Percentiles rank a stretch among this genome's conserved stretches.
Evolutionary conservation across 2,329 filamentous ascomycete genomes (phyloP).

Genomic region (Mycogone perniciosa): DNA sequence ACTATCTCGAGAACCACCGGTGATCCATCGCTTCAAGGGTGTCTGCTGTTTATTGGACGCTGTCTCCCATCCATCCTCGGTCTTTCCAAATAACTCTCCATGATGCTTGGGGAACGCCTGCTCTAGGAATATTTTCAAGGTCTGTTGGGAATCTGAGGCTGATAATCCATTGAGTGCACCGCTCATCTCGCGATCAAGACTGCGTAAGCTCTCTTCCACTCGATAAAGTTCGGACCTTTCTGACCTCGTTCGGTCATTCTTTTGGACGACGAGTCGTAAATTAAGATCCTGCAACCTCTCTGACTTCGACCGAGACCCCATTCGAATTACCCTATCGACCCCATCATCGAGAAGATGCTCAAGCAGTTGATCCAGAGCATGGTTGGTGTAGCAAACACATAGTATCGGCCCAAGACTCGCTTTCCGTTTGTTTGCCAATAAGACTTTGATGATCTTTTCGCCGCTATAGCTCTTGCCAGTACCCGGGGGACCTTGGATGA

Average conservation of each 20-base stretch:
- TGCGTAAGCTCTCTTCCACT: not conserved
- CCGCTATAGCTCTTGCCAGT: conserved; percentile 63
- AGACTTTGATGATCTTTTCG: conserved; percentile 49
- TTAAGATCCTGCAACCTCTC: conserved; percentile 44
- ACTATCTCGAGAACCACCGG: not conserved
- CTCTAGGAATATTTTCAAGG: not conserved
- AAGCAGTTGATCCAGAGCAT: conserved; percentile 26
- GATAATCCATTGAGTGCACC: not conserved
- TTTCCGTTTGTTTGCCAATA: conserved; percentile 38
- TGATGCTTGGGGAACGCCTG: not conserved
- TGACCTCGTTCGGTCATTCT: conserved; percentile 30
- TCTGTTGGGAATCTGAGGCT: not conserved
- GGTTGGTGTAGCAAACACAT: conserved; percentile 45
- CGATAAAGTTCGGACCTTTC: conserved; percentile 21
- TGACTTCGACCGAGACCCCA: conserved; percentile 54
- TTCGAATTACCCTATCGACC: conserved; percentile 49
- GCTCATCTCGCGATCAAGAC: not conserved
- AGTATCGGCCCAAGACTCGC: conserved; percentile 44
- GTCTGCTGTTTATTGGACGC: not conserved
- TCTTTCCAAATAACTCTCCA: not conserved
- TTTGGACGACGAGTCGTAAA: conserved; percentile 34
- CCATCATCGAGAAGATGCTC: conserved; percentile 49
- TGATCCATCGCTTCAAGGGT: not conserved
- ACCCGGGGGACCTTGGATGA: conserved; percentile 66
- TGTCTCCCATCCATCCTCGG: conserved; percentile 4